Evolutionary conservation across 1,139 yeast genomes (phyloP), one percentile per base, ranked within the genome.

Genomic region (Geotrichum bryndzae): DNA sequence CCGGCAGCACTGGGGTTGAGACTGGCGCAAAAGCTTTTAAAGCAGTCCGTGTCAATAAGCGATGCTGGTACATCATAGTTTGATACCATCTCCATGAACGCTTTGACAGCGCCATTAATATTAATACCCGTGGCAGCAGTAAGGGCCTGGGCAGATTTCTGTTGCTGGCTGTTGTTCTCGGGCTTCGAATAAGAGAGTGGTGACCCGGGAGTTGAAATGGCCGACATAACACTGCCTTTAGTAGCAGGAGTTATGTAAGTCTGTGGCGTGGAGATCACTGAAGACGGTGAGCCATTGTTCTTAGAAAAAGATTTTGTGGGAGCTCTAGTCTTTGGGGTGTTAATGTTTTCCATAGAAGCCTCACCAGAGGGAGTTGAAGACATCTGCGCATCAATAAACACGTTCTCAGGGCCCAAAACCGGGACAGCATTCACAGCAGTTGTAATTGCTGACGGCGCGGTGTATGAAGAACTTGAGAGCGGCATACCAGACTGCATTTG

Each of bases 1-100:
- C 46, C 45, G 10, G 15, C 46, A 13, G 61, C 58, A 1, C 48
- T n/a, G 5, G 61, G 61, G 31, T 59, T 59, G 31, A 59, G 45
- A n/a, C 53, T 45, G 10, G 25, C 29, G 38, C 61, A 59, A 33
- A 59, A 59, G 51, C 27, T 55, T 29, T 55, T 59, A 53, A 59
- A 59, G n/a, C 58, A 46, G 2, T 45, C 51, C 8, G 59, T 55
- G 8, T 59, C 59, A 29, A 59, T 25, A 2, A 59, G 23, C 11
- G 54, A 22, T 7, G 57, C 53, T 2, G 61, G 61, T 7, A 59
- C 54, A 22, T 59, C 56, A 22, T 59, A 56, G 27, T 59, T 53
- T 6, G 57, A 48, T 5, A 59, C 56, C 54, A 59, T 55, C 41
- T 59, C 56, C 18, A 59, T 27, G 4, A 59, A 27, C 7, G 56